A percentile compares a stretch with the other conserved stretches of the same genome.
Evolutionary conservation across 2,329 filamentous ascomycete genomes (phyloP).

Genomic region (Ceratocystiopsis brevicomis): DNA sequence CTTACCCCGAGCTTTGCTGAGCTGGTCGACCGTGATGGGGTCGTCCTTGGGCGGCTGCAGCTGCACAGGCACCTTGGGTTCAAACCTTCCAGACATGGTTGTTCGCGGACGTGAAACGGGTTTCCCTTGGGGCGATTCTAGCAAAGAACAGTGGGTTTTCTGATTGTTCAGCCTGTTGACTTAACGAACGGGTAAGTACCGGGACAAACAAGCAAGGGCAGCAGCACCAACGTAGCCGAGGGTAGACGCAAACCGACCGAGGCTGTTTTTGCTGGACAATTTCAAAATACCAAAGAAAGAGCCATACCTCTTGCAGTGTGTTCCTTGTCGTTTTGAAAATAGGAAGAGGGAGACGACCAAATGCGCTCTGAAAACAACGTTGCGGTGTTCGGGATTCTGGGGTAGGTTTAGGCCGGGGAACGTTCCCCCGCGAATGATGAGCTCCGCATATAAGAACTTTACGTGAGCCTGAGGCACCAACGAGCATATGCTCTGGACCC

Average conservation of each 20-base stretch:
- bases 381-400: neutral
- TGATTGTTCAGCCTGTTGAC: too few relatives aligned
- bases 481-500: neutral
- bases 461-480: constrained; percentile 6
- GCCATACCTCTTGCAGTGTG: too few relatives aligned
- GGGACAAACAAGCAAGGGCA: too few relatives aligned
- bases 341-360: too few relatives aligned
- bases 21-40: constrained; percentile 59
- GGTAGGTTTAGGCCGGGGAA: neutral
- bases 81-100: constrained; percentile 46
- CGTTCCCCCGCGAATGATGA: constrained; percentile 4
- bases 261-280: neutral
- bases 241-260: neutral
- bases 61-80: constrained; percentile 56
- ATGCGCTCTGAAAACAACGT: too few relatives aligned
- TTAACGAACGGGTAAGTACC: too few relatives aligned
- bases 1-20: constrained; percentile 70
- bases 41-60: constrained; percentile 78
- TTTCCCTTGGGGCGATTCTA: too few relatives aligned
- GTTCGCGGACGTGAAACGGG: too few relatives aligned
- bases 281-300: neutral
- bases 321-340: too few relatives aligned
- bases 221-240: neutral
- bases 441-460: neutral
- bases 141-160: too few relatives aligned